A percentile compares a stretch with the other conserved stretches of the same genome.
Evolutionary conservation across 345 rosid species (phyloP).

Genomic region (Cardamine occulta): DNA sequence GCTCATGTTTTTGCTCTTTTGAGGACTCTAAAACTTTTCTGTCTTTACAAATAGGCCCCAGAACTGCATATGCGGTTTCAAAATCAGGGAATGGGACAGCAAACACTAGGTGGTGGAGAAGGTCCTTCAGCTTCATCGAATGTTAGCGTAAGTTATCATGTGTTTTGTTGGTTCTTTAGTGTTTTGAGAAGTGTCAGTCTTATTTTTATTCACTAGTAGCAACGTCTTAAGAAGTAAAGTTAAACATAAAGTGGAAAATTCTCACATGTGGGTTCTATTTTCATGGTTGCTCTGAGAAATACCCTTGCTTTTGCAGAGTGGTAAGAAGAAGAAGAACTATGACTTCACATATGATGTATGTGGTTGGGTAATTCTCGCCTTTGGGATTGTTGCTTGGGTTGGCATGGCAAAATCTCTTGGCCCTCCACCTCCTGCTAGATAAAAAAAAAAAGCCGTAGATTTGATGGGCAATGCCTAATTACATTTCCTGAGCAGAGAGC

Average conservation of each 20-base stretch:
- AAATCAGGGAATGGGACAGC: slow-evolving; percentile 60
- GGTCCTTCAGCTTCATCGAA: slow-evolving; percentile 64
- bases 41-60: slow-evolving; percentile 63
- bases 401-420: slow-evolving; percentile 81
- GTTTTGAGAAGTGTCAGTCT: neutral
- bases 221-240: neutral
- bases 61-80: slow-evolving; percentile 71
- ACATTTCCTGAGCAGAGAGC: slow-evolving; percentile 12
- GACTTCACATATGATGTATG: slow-evolving; percentile 83
- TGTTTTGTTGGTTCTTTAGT: slow-evolving; percentile 6
- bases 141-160: slow-evolving; percentile 51
- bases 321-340: slow-evolving; percentile 66
- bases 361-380: slow-evolving; percentile 89
- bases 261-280: neutral
- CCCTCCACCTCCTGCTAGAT: slow-evolving; percentile 60
- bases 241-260: neutral
- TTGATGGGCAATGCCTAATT: neutral
- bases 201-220: neutral
- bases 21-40: neutral
- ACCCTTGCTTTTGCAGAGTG: slow-evolving; percentile 29
- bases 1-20: neutral
- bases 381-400: slow-evolving; percentile 84
- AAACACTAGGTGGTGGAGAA: slow-evolving; percentile 49
- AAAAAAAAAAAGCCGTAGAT: neutral
- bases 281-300: neutral